phyloP scores from a whole-genome alignment of 2,329 filamentous ascomycete species.

The Metarhizium album region DNA sequence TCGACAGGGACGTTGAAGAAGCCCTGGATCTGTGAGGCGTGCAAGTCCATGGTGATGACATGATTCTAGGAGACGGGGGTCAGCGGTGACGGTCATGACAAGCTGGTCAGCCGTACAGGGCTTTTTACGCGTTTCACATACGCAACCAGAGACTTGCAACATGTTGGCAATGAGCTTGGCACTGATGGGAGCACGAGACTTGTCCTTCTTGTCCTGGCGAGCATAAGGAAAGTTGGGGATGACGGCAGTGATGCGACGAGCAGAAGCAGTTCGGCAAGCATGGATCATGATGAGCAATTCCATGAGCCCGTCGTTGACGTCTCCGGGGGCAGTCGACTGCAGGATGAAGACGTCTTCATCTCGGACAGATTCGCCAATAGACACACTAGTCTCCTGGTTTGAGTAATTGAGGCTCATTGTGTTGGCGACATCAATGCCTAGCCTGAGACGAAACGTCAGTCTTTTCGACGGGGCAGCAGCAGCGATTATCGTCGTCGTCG shows the following conservation, averaged over 20 bases:
- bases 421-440: conserved; percentile 68
- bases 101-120: not conserved
- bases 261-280: conserved; percentile 60
- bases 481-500: too few species aligned
- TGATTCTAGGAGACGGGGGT: conserved; percentile 23
- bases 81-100: not conserved
- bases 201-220: conserved; percentile 94
- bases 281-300: conserved; percentile 98
- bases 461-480: too few species aligned
- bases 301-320: conserved; percentile 98
- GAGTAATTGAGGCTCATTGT: conserved; percentile 76
- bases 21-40: conserved; percentile 87
- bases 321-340: conserved; percentile 86
- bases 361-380: conserved; percentile 88
- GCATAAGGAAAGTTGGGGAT: conserved; percentile 96
- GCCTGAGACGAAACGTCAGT: conserved; percentile 30
- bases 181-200: conserved; percentile 87
- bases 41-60: conserved; percentile 90
- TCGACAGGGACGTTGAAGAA: conserved; percentile 78
- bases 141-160: conserved; percentile 84
- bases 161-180: conserved; percentile 96
- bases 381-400: conserved; percentile 81
- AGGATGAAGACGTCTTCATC: conserved; percentile 98
- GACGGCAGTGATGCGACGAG: conserved; percentile 86
- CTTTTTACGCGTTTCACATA: conserved; percentile 13